Evolutionary conservation across 345 rosid species (phyloP), one percentile per base, ranked within the genome.

Genomic region (Turnera subulata): DNA sequence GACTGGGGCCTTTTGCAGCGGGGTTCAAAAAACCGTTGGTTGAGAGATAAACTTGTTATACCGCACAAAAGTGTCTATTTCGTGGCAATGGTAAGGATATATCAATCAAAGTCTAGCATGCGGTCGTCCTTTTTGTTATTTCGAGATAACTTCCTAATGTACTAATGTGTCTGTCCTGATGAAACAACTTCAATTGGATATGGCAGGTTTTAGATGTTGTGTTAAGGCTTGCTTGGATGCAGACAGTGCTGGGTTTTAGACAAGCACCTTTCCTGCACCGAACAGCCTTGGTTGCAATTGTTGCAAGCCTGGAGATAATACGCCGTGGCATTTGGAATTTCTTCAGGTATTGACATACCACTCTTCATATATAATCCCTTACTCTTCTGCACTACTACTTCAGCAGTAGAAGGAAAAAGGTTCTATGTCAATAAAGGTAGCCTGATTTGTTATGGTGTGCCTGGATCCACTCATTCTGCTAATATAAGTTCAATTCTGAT

Each of bases 151-250:
- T 19, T 39, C 17, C 17, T 26, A 0, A 55, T 12, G 10, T 26
- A 20, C 25, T 42, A 23, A 37, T 21, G 1, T 25, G 32, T 52
- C 61, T n/a, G 35, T 29, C 35, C 35, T 29, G 35, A 29, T 8
- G 35, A 29, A n/a, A 8, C 35, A 29, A 8, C 35, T 29, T 29
- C 35, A 3, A 8, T 29, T 29, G 35, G 29, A 55, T 46, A 25
- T 46, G 59, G 59, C 82, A 85, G 96, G 89, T 74, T 22, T 54
- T 79, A 73, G 81, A 90, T 62, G 73, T 80, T 56, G 15, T 83
- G 45, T 58, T 90, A 32, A 86, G 97, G 75, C 79, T 86, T 13
- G 92, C 90, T 15, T 90, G 95, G 95, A 81, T 83, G 84, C 85
- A 76, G 70, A 63, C 85, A 6, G 86, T 86, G 25, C 65, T 86